A percentile compares a stretch with the other conserved stretches of the same genome.
phyloP scores from a whole-genome alignment of 108 stramenopile genomes.

The Nannochloropsis oceanica region DNA sequence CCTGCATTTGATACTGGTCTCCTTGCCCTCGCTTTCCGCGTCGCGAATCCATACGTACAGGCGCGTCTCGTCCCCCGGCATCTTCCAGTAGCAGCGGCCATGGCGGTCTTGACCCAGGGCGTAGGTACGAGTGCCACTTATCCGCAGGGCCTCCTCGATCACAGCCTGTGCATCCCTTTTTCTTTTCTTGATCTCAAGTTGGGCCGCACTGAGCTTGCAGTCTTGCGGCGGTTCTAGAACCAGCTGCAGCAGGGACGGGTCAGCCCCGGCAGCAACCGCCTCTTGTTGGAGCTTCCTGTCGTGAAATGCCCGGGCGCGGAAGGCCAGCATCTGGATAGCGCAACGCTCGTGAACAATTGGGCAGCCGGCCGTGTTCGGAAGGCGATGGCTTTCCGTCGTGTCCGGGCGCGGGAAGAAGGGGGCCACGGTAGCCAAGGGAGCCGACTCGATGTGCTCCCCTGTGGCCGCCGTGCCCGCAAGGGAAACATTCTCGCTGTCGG shows the following conservation, averaged over 20 bases:
- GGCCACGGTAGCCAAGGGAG: background rate
- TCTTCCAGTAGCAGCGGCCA: slow-evolving; percentile 2
- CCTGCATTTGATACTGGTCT: background rate
- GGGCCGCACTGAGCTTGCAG: background rate
- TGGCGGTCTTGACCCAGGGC: slow-evolving; percentile 18
- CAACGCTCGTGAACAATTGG: background rate
- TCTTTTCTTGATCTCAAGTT: background rate
- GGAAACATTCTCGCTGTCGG: background rate
- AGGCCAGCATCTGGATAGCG: slow-evolving; percentile 7
- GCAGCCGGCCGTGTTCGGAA: background rate
- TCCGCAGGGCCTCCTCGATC: slow-evolving; percentile 5
- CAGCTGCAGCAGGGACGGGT: background rate
- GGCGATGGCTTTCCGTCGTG: background rate
- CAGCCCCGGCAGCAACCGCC: background rate
- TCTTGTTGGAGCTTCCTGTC: background rate
- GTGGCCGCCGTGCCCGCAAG: background rate
- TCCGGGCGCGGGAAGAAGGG: background rate
- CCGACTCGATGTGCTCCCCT: background rate
- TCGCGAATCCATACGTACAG: slow-evolving; percentile 3
- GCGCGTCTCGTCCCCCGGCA: slow-evolving; percentile 1
- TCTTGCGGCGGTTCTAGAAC: background rate
- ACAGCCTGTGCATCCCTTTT: background rate
- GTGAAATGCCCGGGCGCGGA: background rate
- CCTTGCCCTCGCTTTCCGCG: background rate
- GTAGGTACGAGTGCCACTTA: slow-evolving; percentile 2